Evolutionary conservation across 257 asterid genomes (phyloP).

Genomic region (Euphrasia confusa): DNA sequence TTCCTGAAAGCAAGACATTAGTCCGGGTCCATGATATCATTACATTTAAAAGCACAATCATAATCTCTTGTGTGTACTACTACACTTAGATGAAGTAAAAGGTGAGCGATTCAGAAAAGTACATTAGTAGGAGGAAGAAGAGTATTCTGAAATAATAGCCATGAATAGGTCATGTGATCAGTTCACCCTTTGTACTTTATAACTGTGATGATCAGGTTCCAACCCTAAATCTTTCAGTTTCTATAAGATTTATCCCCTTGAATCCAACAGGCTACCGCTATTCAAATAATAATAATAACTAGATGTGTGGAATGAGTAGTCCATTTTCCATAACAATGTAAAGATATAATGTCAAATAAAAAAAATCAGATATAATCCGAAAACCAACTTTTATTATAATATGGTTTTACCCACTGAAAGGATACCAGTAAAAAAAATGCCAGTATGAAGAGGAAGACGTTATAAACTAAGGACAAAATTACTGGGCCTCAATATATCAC

Average conservation of each 20-base stretch:
- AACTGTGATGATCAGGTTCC: not conserved
- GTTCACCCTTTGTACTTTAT: not conserved
- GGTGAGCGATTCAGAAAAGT: slow-evolving; percentile 7
- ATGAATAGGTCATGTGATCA: not conserved
- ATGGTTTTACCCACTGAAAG: not conserved
- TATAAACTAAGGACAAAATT: too few relatives aligned
- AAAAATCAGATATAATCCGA: not conserved
- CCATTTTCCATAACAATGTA: not conserved
- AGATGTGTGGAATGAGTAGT: not conserved
- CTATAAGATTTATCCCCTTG: not conserved
- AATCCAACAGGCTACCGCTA: not conserved
- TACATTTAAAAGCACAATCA: not conserved
- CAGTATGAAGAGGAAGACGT: too few relatives aligned
- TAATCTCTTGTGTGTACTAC: not conserved
- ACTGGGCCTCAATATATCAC: not conserved
- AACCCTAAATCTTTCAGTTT: not conserved
- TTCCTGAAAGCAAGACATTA: slow-evolving; percentile 48
- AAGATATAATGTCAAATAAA: not conserved
- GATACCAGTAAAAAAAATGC: too few relatives aligned
- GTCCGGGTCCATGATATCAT: not conserved
- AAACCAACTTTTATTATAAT: not conserved
- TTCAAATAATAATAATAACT: not conserved
- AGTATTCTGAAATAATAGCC: not conserved
- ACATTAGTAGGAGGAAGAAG: not conserved
- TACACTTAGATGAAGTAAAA: not conserved